Conservation (phyloP, 805 yeast genomes). For the Candida loeiensis region DNA sequence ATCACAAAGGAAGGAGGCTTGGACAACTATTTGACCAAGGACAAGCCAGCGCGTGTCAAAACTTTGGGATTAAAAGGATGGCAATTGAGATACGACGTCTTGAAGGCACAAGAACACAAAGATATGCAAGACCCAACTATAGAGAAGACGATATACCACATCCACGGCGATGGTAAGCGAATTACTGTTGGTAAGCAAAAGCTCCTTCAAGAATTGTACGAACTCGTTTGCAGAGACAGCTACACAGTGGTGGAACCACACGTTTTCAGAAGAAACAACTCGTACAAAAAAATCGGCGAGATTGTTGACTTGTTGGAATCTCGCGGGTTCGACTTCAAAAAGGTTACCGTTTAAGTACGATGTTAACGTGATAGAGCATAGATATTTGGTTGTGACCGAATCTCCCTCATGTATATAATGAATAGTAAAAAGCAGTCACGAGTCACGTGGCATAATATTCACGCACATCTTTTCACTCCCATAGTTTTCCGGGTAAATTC, state of each 20-base stretch:
- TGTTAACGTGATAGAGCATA: background rate
- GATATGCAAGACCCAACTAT: slow-evolving; percentile 34
- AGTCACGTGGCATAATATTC: slow-evolving; percentile 9
- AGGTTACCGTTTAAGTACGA: slow-evolving; percentile 19
- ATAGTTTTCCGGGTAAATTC: background rate
- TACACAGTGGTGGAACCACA: slow-evolving; percentile 45
- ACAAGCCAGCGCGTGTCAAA: slow-evolving; percentile 83
- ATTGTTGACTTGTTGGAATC: slow-evolving; percentile 48
- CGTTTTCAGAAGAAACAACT: slow-evolving; percentile 44
- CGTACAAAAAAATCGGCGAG: slow-evolving; percentile 44
- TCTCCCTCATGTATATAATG: slow-evolving; percentile 3
- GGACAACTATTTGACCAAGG: slow-evolving; percentile 83
- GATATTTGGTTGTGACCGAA: background rate
- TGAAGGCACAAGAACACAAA: slow-evolving; percentile 43
- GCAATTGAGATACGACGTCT: slow-evolving; percentile 75
- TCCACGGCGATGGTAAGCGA: slow-evolving; percentile 43
- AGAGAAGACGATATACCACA: slow-evolving; percentile 42
- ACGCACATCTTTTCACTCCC: background rate
- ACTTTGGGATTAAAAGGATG: slow-evolving; percentile 92
- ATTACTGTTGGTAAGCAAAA: slow-evolving; percentile 64
- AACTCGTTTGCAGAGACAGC: slow-evolving; percentile 43
- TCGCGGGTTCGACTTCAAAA: slow-evolving; percentile 37
- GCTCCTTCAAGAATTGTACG: slow-evolving; percentile 53
- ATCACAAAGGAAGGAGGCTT: slow-evolving; percentile 93
- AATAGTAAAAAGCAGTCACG: slow-evolving; percentile 13